Evolutionary conservation across 164 flowering plant genomes (phyloP).

Genomic region (Vitis labrusca): DNA sequence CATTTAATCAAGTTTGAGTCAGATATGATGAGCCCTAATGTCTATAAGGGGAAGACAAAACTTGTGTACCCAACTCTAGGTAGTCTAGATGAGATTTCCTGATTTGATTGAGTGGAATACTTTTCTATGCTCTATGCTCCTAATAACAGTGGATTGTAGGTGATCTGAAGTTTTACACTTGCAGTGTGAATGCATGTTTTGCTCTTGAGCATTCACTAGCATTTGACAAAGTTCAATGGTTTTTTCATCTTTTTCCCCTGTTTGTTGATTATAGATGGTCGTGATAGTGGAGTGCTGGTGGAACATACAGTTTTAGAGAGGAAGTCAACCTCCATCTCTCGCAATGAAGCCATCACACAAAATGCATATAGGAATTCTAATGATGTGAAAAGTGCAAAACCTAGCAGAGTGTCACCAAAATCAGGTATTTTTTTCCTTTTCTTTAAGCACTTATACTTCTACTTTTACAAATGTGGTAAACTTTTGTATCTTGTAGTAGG

Average conservation of each 20-base stretch:
- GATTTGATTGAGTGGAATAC: too few relatives aligned
- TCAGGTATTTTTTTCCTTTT: slow-evolving; percentile 29
- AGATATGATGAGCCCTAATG: too few relatives aligned
- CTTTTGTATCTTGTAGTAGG: too few relatives aligned
- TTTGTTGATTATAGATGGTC: slow-evolving; percentile 24
- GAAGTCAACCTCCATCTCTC: slow-evolving; percentile 25
- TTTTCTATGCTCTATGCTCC: too few relatives aligned
- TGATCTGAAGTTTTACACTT: too few relatives aligned
- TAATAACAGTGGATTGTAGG: too few relatives aligned
- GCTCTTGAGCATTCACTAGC: neutral
- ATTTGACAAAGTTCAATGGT: neutral
- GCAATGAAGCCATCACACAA: slow-evolving; percentile 9
- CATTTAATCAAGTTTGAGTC: too few relatives aligned
- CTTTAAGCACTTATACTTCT: too few relatives aligned
- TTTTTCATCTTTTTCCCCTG: neutral
- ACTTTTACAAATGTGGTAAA: too few relatives aligned
- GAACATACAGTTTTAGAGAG: slow-evolving; percentile 32
- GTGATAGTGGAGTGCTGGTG: slow-evolving; percentile 14
- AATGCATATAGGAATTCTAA: slow-evolving; percentile 25
- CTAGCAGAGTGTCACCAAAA: slow-evolving; percentile 27
- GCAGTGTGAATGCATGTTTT: neutral
- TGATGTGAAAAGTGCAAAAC: slow-evolving; percentile 20
- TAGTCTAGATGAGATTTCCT: too few relatives aligned
- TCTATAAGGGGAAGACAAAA: too few relatives aligned
- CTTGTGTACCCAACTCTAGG: too few relatives aligned